A percentile compares a stretch with the other conserved stretches of the same genome.
These are phyloP conservation scores for Punica granatum DNA, from an alignment of 345 rosid species.

Conservation along the genomic window DNA sequence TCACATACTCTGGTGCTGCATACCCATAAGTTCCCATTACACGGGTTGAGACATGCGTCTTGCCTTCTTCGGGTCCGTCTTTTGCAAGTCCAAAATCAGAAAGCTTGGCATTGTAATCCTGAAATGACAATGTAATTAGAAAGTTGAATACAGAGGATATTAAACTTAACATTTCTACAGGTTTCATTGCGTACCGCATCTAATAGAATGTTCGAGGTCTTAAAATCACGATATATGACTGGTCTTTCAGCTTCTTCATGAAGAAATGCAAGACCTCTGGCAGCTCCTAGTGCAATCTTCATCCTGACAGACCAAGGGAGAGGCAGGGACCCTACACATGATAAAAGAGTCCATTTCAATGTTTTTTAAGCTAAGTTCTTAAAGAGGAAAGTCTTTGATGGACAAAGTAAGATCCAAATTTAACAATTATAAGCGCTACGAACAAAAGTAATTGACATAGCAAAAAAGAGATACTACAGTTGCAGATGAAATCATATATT, in stretches of 20 bases:
- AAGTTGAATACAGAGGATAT: background rate
- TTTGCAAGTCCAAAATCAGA: slow-evolving; percentile 98
- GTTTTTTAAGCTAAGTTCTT: too few relatives aligned
- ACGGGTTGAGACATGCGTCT: slow-evolving; percentile 96
- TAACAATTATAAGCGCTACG: too few relatives aligned
- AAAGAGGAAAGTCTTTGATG: too few relatives aligned
- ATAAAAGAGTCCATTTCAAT: background rate
- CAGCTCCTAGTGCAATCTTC: slow-evolving; percentile 95
- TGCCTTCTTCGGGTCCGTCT: slow-evolving; percentile 97
- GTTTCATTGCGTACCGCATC: slow-evolving; percentile 57
- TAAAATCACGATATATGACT: slow-evolving; percentile 94
- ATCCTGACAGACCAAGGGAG: slow-evolving; percentile 97
- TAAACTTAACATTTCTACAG: background rate
- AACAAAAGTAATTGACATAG: too few relatives aligned
- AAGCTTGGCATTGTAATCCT: slow-evolving; percentile 96
- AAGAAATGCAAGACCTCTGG: slow-evolving; percentile 94
- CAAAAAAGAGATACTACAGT: too few relatives aligned
- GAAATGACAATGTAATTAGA: slow-evolving; percentile 20
- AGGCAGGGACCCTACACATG: slow-evolving; percentile 73
- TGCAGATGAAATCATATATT: too few relatives aligned
- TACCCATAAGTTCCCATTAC: slow-evolving; percentile 99
- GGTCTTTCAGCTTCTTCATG: slow-evolving; percentile 96
- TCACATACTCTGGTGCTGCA: slow-evolving; percentile 97
- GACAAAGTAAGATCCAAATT: too few relatives aligned
- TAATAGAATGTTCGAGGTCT: slow-evolving; percentile 86